Percentiles rank a stretch among this genome's conserved stretches.
Evolutionary conservation across 495 filamentous ascomycete genomes (phyloP).

Genomic region (Polyplosphaeria fusca): DNA sequence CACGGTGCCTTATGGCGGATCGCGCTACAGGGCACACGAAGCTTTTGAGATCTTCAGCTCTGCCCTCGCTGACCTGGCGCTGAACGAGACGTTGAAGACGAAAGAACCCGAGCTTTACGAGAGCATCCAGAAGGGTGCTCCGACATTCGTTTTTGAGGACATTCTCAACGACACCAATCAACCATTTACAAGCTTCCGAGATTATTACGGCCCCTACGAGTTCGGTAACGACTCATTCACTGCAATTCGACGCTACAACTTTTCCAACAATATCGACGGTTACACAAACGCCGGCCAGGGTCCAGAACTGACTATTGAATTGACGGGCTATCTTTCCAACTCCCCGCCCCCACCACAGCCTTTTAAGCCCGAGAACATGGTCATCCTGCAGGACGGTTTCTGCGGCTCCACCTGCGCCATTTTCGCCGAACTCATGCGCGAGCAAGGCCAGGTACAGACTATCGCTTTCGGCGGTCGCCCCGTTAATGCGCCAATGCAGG

Average conservation of each 20-base stretch:
- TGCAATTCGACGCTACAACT: slow-evolving; percentile 21
- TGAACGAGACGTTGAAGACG: slow-evolving; percentile 3
- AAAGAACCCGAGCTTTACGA: neutral
- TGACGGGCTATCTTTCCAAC: slow-evolving; percentile 18
- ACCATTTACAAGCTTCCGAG: slow-evolving; percentile 12
- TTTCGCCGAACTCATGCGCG: slow-evolving; percentile 33
- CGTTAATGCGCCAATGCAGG: slow-evolving; percentile 20
- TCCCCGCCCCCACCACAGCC: slow-evolving; percentile 11
- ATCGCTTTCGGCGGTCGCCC: slow-evolving; percentile 31
- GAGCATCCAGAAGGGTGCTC: neutral
- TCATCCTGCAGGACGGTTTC: slow-evolving; percentile 26
- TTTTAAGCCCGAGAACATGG: slow-evolving; percentile 27
- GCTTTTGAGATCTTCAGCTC: slow-evolving; percentile 19
- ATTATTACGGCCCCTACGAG: slow-evolving; percentile 27
- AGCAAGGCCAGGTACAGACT: slow-evolving; percentile 26
- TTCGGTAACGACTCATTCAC: slow-evolving; percentile 26
- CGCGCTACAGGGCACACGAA: slow-evolving; percentile 27
- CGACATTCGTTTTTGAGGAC: neutral
- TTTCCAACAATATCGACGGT: slow-evolving; percentile 7
- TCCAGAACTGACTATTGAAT: neutral
- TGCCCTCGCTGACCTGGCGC: neutral
- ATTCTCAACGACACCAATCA: slow-evolving; percentile 10
- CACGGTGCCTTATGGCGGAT: slow-evolving; percentile 23
- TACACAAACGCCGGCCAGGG: neutral
- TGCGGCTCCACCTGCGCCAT: slow-evolving; percentile 30